phyloP scores from a whole-genome alignment of 1,284 basidiomycete genomes.

The Ceratobasidium sp. region DNA sequence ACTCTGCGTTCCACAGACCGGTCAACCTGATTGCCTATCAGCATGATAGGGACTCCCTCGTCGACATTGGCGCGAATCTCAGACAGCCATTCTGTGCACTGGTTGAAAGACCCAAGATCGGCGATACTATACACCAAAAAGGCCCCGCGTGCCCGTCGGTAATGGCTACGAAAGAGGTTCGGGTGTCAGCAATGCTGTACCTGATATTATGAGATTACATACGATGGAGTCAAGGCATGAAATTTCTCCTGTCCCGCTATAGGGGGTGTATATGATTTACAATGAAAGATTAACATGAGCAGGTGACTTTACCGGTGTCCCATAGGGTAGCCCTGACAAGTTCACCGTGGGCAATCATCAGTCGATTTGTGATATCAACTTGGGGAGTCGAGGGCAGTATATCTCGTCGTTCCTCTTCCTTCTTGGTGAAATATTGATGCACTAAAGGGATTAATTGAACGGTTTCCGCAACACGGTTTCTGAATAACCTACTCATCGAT shows the following conservation, averaged over 20 bases:
- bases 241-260: slow-evolving; percentile 25
- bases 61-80: slow-evolving; percentile 25
- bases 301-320: slow-evolving; percentile 7
- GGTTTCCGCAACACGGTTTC: background rate
- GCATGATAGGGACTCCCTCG: slow-evolving; percentile 24
- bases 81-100: slow-evolving; percentile 10
- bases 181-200: background rate
- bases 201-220: background rate
- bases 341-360: slow-evolving; percentile 26
- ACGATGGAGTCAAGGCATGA: slow-evolving; percentile 17
- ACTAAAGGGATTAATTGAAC: background rate
- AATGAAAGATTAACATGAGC: background rate
- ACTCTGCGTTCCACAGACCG: slow-evolving; percentile 6
- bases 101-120: background rate
- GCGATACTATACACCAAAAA: slow-evolving; percentile 29
- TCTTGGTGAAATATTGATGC: slow-evolving; percentile 25
- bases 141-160: slow-evolving; percentile 11
- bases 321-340: slow-evolving; percentile 20
- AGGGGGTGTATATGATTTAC: background rate
- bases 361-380: slow-evolving; percentile 9
- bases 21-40: slow-evolving; percentile 26
- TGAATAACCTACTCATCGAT: slow-evolving; percentile 13
- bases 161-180: background rate
- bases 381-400: slow-evolving; percentile 2
- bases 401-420: slow-evolving; percentile 4